A percentile compares a stretch with the other conserved stretches of the same genome.
Evolutionary conservation across 2,329 filamentous ascomycete genomes (phyloP).

Genomic region (Trichophyton mentagrophytes): DNA sequence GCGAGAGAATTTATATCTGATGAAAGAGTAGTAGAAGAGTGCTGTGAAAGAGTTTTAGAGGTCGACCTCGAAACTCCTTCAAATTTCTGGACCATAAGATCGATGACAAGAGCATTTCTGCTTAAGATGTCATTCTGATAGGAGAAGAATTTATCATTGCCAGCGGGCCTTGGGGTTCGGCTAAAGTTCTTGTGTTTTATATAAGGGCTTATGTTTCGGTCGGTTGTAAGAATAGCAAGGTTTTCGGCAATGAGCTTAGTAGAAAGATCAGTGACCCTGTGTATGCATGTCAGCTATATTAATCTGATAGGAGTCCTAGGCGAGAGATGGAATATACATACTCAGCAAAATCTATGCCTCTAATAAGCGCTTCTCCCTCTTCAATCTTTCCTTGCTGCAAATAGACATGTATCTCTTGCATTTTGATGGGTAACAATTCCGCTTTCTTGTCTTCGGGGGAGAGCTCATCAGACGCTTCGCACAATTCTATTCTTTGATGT

Average conservation of each 20-base stretch:
- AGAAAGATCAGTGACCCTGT: constrained; percentile 44
- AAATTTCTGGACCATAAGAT: constrained; percentile 49
- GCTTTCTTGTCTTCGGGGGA: constrained; percentile 46
- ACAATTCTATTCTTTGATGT: constrained; percentile 35
- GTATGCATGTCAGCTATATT: constrained; percentile 9
- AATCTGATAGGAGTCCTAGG: not conserved
- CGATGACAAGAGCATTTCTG: constrained; percentile 44
- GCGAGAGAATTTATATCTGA: constrained; percentile 44
- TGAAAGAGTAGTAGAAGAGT: constrained; percentile 38
- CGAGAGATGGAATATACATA: constrained; percentile 22
- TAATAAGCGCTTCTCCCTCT: constrained; percentile 42
- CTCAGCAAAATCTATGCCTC: constrained; percentile 41
- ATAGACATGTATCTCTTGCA: constrained; percentile 50
- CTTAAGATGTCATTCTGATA: constrained; percentile 44
- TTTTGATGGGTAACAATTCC: constrained; percentile 47
- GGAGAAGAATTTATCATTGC: constrained; percentile 45
- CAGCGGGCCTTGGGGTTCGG: constrained; percentile 34
- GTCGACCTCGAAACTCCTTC: constrained; percentile 47
- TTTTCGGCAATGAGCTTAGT: constrained; percentile 49
- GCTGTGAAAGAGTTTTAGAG: constrained; percentile 36
- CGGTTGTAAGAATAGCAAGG: constrained; percentile 41
- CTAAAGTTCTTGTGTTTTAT: constrained; percentile 45
- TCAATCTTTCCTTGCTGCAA: constrained; percentile 41
- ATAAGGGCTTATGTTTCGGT: constrained; percentile 42
- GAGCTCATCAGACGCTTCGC: constrained; percentile 47